Evolutionary conservation across 257 asterid genomes (phyloP), one percentile per base, ranked within the genome.

Genomic region (Solanum sejunctum): DNA sequence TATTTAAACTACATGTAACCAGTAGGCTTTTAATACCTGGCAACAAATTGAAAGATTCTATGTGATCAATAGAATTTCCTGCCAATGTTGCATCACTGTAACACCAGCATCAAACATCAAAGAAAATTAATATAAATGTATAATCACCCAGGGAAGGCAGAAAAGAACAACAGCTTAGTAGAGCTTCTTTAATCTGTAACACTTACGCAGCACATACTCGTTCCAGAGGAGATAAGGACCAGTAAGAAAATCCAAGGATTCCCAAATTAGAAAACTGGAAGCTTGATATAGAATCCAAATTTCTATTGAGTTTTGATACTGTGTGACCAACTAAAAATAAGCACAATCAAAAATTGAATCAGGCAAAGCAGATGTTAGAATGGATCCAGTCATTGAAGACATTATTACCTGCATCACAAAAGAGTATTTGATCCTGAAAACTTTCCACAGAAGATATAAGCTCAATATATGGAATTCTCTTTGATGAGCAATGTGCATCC

Each of bases 201-300:
- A 89, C 97, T 91, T 89, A 95, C 99, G 41, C 82, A 58, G 95
- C 82, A 86, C 86, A 93, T 69, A 92, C 95, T 73, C 87, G 86
- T 88, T 95, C 99, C 83, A 93, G 88, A 85, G 97, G 90, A 84
- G 85, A 88, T 70, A 91, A 72, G n/a, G 93, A 88, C 99, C 99
- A 96, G 88, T 92, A 95, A 80, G 99, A 98, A 87, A 96, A 92
- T 83, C 99, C 99, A 86, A 96, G 93, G 88, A 84, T 58, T 51
- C 93, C 94, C 80, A 96, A 95, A 87, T 95, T 95, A 66, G 97
- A 93, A 78, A 93, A 90, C 41, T 80, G 92, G 80, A 93, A 91
- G 91, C 88, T 87, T 80, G 93, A 85, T 69, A 89, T 84, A 63
- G 88, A 85, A 70, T 91, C 95, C 77, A 95, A 90, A 88, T 84